Evolutionary conservation across 2,329 filamentous ascomycete genomes (phyloP), one percentile per base, ranked within the genome.

Genomic region (Sclerotinia nivalis): DNA sequence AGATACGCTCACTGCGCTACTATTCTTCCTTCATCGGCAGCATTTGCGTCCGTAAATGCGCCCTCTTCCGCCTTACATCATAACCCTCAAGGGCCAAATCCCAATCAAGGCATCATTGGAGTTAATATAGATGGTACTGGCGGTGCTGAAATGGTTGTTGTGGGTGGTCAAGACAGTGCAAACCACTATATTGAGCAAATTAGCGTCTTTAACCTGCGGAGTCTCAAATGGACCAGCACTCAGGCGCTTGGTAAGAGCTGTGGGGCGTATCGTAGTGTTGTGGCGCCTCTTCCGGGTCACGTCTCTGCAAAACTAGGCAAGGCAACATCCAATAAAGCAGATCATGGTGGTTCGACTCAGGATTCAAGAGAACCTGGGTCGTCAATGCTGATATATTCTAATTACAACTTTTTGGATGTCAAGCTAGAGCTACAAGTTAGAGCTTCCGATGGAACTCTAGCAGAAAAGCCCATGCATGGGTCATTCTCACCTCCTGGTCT

Each of bases 141-240:
- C 22, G 96, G 96, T 45, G 93, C 96, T 1, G 95, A 99, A 80
- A 97, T 99, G 95, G 88, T 99, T 8, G 91, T 99, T 20, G 94
- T 98, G 10, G 96, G 96, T 71, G 96, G 96, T 0, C 96, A 99
- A 80, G 96, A 99, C 78, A 96, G 92, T 68, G 91, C 91, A n/a
- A 99, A 99, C 79, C 94, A 97, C 79, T 99, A 99, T 78, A 99
- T 99, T 74, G 95, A 99, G 80, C 93, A 99, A 80, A 96, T 99
- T 73, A 98, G 93, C 78, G 93, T 99, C 3, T 99, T 99, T 84
- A 99, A 99, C 77, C 84, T 99, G 37, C 88, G 96, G 62, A 97
- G 93, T 79, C 82, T 98, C 71, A 97, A 96, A 81, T 99, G 96
- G 96, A 97, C 93, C 1, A 93, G 92, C 25, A 97, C 93, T 1